Evolutionary conservation across 225 moss, liverwort and hornwort species (phyloP), one percentile per base, ranked within the genome.

Genomic region (Antitrichia curtipendula): DNA sequence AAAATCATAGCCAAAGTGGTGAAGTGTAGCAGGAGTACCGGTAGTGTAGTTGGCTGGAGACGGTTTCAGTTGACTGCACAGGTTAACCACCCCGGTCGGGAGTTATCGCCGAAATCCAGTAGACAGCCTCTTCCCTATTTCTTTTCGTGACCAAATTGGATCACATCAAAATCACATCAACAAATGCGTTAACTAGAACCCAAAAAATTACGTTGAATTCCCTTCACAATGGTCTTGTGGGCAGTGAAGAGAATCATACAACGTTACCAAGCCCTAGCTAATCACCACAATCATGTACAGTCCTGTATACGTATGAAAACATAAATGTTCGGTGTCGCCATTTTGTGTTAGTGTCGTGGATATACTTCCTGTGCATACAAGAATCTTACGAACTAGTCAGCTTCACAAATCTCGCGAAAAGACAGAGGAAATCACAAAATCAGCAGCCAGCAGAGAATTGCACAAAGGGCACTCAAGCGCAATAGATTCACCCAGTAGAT

Each of bases 401-500:
- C 16, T 79, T 74, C 43, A 78, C 62, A 88, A 54, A 78, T 79
- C n/a, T 11, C 41, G 75, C 25, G 53, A 79, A 58, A 87, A 83
- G 62, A 56, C 56, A n/a, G 78, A 86, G 59, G 16, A 81, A 68
- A 81, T 80, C 31, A 81, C n/a, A 61, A 75, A 75, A 50, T 71
- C 9, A 84, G 80, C 29, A 77, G 60, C 31, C 54, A 73, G 47
- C 36, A 73, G 79, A 68, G 41, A 80, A 83, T 66, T 66, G 84
- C 86, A 76, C 60, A 14, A 56, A 85, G 54, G 76, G 84, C 32
- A 70, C 75, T 89, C 89, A 89, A 89, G 87, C 85, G 85, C 87
- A 87, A 82, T 49, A 85, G 43, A 85, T 71, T 87, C 89, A 89
- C 78, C 65, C 89, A 85, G 60, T 53, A 89, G 89, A 63, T 84